Evolutionary conservation across 805 yeast genomes (phyloP).

Genomic region (Metschnikowia corniflorae): DNA sequence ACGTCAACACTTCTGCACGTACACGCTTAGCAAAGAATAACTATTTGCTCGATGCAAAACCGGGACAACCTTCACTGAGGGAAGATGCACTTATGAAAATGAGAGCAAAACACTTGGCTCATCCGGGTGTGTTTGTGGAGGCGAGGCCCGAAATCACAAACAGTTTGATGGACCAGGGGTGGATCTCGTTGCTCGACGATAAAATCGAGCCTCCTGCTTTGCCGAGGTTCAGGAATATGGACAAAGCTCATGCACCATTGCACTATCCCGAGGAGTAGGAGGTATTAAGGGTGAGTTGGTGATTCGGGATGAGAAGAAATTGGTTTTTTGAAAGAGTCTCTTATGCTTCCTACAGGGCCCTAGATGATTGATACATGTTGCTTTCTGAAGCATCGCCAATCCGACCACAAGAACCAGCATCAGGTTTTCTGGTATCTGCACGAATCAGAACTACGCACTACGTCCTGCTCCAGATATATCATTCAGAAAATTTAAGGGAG

Average conservation of each 20-base stretch:
- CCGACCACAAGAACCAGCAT: too few species aligned
- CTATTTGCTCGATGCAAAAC: slow-evolving; percentile 12
- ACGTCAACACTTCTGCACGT: slow-evolving; percentile 24
- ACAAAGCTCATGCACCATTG: slow-evolving; percentile 51
- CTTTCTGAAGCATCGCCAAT: too few species aligned
- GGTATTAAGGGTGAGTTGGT: neutral
- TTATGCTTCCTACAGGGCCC: too few species aligned
- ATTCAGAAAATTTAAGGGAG: too few species aligned
- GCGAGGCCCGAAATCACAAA: slow-evolving; percentile 35
- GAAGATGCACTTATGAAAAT: slow-evolving; percentile 23
- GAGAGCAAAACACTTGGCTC: slow-evolving; percentile 24
- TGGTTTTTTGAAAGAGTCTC: too few species aligned
- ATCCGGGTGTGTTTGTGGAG: slow-evolving; percentile 35
- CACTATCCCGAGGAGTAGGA: slow-evolving; percentile 30
- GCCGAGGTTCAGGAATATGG: slow-evolving; percentile 63
- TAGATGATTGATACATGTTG: too few species aligned
- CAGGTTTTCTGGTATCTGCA: too few species aligned
- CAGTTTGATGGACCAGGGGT: slow-evolving; percentile 17
- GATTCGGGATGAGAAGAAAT: neutral
- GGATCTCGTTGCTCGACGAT: slow-evolving; percentile 21
- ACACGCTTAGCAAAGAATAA: slow-evolving; percentile 22
- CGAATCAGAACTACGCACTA: too few species aligned
- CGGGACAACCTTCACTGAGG: slow-evolving; percentile 2
- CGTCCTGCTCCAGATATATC: too few species aligned
- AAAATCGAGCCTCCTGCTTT: slow-evolving; percentile 29